These are phyloP conservation scores for Eucalyptus leucophloia DNA, from an alignment of 345 rosid species.

Conservation along the genomic window DNA sequence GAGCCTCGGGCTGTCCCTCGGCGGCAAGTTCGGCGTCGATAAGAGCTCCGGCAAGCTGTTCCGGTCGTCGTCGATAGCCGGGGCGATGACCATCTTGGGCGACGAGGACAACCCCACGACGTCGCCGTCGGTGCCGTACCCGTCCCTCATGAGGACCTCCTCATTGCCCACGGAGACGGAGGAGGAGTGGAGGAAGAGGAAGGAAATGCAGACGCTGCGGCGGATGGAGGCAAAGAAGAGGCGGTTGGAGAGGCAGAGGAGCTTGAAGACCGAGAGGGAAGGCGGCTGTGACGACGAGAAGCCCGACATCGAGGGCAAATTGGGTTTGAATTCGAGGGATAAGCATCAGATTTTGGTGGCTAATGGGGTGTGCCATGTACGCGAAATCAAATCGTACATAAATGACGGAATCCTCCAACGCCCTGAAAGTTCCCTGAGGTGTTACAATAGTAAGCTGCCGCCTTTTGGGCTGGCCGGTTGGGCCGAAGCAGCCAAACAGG, in stretches of 20 bases:
- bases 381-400: background rate
- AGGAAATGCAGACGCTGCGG: conserved; percentile 67
- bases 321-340: background rate
- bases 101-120: conserved; percentile 2
- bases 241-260: conserved; percentile 75
- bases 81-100: conserved; percentile 19
- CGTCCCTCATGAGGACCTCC: conserved; percentile 56
- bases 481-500: conserved; percentile 7
- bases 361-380: background rate
- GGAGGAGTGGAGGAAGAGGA: conserved; percentile 91
- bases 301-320: conserved; percentile 6
- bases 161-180: conserved; percentile 86
- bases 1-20: conserved; percentile 76
- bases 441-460: background rate
- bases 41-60: conserved; percentile 34
- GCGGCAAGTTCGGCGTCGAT: conserved; percentile 88
- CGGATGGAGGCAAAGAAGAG: conserved; percentile 86
- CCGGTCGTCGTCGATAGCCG: conserved; percentile 74
- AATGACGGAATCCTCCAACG: background rate
- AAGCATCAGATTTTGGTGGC: background rate
- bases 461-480: conserved; percentile 27
- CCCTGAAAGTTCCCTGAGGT: background rate
- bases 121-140: conserved; percentile 16
- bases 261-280: conserved; percentile 3
- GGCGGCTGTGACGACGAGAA: conserved; percentile 19